phyloP scores from a whole-genome alignment of 177 flowering plant species.

The Telopea speciosissima region DNA sequence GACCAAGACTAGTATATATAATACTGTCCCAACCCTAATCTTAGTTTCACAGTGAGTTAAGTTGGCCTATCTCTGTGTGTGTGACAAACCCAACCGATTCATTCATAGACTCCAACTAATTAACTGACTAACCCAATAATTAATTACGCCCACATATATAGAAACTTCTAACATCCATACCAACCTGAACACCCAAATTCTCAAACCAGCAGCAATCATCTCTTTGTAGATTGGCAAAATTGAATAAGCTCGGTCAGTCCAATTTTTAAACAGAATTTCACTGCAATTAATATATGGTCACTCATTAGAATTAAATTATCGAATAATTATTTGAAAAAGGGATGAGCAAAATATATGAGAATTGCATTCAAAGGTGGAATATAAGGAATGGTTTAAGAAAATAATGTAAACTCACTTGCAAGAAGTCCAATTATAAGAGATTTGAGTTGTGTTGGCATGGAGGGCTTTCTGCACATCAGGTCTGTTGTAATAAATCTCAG shows the following conservation, averaged over 20 bases:
- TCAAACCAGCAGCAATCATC: slow-evolving; percentile 62
- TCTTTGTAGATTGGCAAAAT: slow-evolving; percentile 70
- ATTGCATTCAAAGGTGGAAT: slow-evolving; percentile 60
- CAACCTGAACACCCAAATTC: slow-evolving; percentile 94
- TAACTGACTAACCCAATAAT: too few relatives aligned
- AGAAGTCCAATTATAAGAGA: slow-evolving; percentile 87
- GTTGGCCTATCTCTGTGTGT: too few relatives aligned
- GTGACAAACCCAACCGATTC: too few relatives aligned
- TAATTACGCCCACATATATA: too few relatives aligned
- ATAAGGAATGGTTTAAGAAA: not conserved
- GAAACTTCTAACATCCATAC: too few relatives aligned
- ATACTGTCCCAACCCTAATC: too few relatives aligned
- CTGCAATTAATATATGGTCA: slow-evolving; percentile 24
- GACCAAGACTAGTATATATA: too few relatives aligned
- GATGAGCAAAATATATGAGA: too few relatives aligned
- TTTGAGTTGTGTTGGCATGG: slow-evolving; percentile 71
- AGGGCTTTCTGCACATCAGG: slow-evolving; percentile 85
- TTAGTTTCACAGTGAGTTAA: too few relatives aligned
- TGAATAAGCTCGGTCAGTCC: slow-evolving; percentile 75
- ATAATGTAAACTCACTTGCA: slow-evolving; percentile 43
- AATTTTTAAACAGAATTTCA: slow-evolving; percentile 62
- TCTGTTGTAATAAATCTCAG: slow-evolving; percentile 77
- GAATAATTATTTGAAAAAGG: too few relatives aligned
- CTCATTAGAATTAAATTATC: too few relatives aligned
- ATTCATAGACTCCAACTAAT: too few relatives aligned